Evolutionary conservation across 352 stramenopile species (phyloP).

Genomic region (Elongisporangium prolatum): DNA sequence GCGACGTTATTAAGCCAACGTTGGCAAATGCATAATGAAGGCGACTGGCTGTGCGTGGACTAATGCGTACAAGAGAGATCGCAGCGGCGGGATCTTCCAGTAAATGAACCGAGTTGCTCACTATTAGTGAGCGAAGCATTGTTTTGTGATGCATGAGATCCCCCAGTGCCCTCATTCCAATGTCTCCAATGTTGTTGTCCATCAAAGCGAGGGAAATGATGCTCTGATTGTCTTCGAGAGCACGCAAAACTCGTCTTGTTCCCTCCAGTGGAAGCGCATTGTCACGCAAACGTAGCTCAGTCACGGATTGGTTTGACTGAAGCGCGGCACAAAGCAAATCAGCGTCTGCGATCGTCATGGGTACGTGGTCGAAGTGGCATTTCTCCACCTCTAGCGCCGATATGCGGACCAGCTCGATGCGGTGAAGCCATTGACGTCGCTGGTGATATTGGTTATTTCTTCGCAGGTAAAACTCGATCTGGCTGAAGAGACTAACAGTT

Average conservation of each 20-base stretch:
- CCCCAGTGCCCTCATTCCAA: slow-evolving; percentile 26
- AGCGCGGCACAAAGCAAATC: slow-evolving; percentile 25
- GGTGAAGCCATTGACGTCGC: slow-evolving; percentile 6
- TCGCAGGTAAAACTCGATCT: slow-evolving; percentile 33
- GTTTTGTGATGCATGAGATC: slow-evolving; percentile 18
- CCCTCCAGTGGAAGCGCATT: slow-evolving; percentile 34
- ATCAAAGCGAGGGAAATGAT: slow-evolving; percentile 18
- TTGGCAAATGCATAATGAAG: slow-evolving; percentile 32
- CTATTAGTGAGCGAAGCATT: slow-evolving; percentile 12
- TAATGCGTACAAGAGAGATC: slow-evolving; percentile 12
- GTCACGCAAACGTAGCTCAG: slow-evolving; percentile 27
- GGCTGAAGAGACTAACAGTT: neutral
- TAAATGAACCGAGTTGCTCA: slow-evolving; percentile 28
- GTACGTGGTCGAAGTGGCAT: slow-evolving; percentile 33
- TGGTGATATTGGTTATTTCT: slow-evolving; percentile 17
- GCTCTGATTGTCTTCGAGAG: slow-evolving; percentile 20
- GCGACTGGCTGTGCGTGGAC: slow-evolving; percentile 12
- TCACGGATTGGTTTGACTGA: slow-evolving; percentile 20
- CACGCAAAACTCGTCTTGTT: slow-evolving; percentile 18
- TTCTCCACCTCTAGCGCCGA: slow-evolving; percentile 18
- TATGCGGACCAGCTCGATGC: slow-evolving; percentile 12
- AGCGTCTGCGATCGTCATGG: slow-evolving; percentile 26
- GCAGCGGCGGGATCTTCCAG: slow-evolving; percentile 8
- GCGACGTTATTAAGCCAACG: slow-evolving; percentile 18
- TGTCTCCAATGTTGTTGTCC: slow-evolving; percentile 29